Percentiles rank a stretch among this genome's conserved stretches.
Evolutionary conservation across 352 stramenopile genomes (phyloP).

Genomic region (Pythium biforme): DNA sequence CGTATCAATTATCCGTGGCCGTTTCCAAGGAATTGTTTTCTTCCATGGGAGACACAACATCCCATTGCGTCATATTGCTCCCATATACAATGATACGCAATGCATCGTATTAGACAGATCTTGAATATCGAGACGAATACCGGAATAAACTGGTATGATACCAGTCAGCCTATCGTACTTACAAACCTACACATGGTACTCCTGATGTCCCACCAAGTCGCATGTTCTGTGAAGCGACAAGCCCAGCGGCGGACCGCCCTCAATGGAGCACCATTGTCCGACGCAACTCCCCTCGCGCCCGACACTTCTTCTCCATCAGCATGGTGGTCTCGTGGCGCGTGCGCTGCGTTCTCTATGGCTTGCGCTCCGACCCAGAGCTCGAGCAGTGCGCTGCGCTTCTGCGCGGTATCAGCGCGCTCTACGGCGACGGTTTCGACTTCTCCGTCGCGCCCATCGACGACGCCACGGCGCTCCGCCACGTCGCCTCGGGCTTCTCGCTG

Average conservation of each 20-base stretch:
- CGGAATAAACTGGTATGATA: background rate
- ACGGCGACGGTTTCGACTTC: slow-evolving; percentile 45
- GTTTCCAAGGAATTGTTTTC: background rate
- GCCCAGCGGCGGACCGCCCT: slow-evolving; percentile 3
- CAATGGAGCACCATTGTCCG: background rate
- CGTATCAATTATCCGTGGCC: too few species aligned
- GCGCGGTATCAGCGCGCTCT: slow-evolving; percentile 54
- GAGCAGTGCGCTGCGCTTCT: slow-evolving; percentile 36
- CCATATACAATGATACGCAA: too few species aligned
- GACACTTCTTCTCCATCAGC: background rate
- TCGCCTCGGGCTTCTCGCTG: slow-evolving; percentile 17
- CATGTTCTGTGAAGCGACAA: slow-evolving; percentile 21
- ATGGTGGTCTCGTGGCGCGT: slow-evolving; percentile 23
- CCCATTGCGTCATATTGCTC: too few species aligned
- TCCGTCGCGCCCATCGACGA: slow-evolving; percentile 28
- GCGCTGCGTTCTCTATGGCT: slow-evolving; percentile 39
- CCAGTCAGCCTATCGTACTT: background rate
- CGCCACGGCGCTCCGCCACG: slow-evolving; percentile 16
- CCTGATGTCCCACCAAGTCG: slow-evolving; percentile 13
- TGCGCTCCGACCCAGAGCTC: slow-evolving; percentile 29
- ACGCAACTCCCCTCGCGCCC: background rate
- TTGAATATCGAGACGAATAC: background rate
- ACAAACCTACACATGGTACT: background rate
- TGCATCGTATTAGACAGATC: background rate
- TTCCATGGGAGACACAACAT: background rate